Conservation (phyloP, 371 early-diverging fungal genomes). For the Mortierella sp. region DNA sequence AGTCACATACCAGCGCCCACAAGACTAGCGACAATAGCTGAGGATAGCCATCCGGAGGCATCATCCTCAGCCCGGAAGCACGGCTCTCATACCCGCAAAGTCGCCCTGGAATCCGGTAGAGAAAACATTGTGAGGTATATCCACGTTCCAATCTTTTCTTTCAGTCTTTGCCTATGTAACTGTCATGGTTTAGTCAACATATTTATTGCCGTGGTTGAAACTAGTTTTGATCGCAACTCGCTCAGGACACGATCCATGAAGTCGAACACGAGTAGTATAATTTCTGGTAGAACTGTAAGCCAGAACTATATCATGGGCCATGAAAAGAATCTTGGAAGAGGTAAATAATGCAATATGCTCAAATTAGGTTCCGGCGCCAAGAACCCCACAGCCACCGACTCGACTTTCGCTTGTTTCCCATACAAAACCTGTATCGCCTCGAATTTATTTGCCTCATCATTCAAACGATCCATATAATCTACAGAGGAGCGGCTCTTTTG, state of each 20-base stretch:
- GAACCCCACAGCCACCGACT: slow-evolving; percentile 17
- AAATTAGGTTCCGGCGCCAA: slow-evolving; percentile 8
- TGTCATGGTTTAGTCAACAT: too few relatives aligned
- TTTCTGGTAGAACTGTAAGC: slow-evolving; percentile 19
- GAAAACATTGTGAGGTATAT: slow-evolving; percentile 4
- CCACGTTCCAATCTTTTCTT: too few relatives aligned
- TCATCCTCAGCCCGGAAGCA: background rate
- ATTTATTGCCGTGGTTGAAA: background rate
- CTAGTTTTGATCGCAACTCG: background rate
- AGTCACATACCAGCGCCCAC: background rate
- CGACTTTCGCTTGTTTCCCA: slow-evolving; percentile 29
- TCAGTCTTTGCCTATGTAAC: too few relatives aligned
- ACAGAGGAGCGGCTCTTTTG: background rate
- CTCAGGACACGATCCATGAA: slow-evolving; percentile 16
- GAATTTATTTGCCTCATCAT: background rate
- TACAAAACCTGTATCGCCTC: slow-evolving; percentile 12
- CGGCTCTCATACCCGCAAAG: background rate
- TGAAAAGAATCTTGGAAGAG: background rate
- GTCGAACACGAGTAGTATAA: slow-evolving; percentile 14
- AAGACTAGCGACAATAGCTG: background rate
- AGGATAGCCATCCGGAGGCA: background rate
- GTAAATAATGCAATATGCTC: background rate
- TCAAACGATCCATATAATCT: background rate
- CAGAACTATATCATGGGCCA: background rate
- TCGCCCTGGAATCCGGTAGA: background rate